Conservation (phyloP, 2,329 filamentous ascomycete species). For the Bisporella sp. region DNA sequence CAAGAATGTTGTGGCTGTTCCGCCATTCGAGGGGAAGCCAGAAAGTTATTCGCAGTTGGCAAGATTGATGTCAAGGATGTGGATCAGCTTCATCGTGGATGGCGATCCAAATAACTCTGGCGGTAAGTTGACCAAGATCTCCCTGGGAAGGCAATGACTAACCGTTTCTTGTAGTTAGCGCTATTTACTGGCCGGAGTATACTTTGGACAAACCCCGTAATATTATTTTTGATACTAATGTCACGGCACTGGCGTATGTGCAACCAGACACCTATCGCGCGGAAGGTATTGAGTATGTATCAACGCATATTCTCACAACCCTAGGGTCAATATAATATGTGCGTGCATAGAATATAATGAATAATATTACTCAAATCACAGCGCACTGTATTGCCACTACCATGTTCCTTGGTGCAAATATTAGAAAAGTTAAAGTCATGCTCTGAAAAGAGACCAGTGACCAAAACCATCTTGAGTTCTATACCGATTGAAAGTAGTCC, state of each 20-base stretch:
- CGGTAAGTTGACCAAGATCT: conserved; percentile 6
- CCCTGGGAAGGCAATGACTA: neutral
- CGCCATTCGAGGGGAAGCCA: conserved; percentile 15
- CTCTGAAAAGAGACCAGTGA: no score
- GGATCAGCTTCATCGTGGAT: conserved; percentile 16
- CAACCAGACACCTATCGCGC: conserved; percentile 39
- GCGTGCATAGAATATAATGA: no score
- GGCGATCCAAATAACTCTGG: conserved; percentile 17
- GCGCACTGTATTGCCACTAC: neutral
- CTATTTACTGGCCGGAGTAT: conserved; percentile 37
- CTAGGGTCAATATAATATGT: neutral
- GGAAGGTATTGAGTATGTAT: conserved; percentile 6
- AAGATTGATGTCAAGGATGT: conserved; percentile 18
- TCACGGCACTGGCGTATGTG: conserved; percentile 29
- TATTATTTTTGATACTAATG: conserved; percentile 42
- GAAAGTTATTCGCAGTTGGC: conserved; percentile 10
- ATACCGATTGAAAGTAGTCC: no score
- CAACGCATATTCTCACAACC: neutral
- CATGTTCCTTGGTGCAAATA: neutral
- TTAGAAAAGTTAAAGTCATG: no score
- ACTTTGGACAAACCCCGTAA: conserved; percentile 30
- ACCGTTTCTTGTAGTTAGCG: neutral
- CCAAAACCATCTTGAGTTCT: no score
- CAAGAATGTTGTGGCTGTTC: conserved; percentile 5
- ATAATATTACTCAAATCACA: conserved; percentile 1